Base-by-base conservation (phyloP, 805 yeast species). In the Saccharomycopsis amapae region DNA sequence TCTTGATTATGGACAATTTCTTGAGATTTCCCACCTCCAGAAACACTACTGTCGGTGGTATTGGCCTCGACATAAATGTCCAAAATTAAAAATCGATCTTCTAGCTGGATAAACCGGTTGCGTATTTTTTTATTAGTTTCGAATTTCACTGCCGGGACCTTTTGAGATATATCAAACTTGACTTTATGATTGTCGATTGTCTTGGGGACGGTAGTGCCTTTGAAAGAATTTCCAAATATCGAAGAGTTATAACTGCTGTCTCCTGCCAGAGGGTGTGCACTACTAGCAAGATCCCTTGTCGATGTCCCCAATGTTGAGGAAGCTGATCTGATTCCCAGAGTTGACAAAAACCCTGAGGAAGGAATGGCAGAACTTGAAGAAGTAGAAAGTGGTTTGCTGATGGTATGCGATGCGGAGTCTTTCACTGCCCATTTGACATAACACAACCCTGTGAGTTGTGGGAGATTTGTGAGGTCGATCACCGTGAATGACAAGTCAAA, bases 381-480 rank as follows among this genome's bases (percentile, higher is more conserved):
- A 33, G 42, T 45, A 39, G 47, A 44, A 26, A 40, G 34, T 42
- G 44, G 47, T 36, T 40, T 49, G 35, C 40, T 49, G 18, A 36
- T 28, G 12, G 25, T 23, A n/a, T 24, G 40, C 40, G 51, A 57
- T 65, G 55, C 66, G 65, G 55, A 63, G 38, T 82, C 87, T 45
- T 71, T 68, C 7, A 85, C 65, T 37, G 67, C 68, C 73, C 89
- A 73, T 48, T 79, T 78, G 17, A 87, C 75, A 52, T 62, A 78
- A 54, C 90, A 78, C 31, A 67, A 59, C 0, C 95, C 95, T 2
- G 78, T 67, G 1, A 81, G 69, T 53, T 85, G 88, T 1, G 97
- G 97, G 24, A 90, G 75, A 56, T 89, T 89, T n/a, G 81, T 72
- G 39, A 90, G 66, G 52, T 85, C 94, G 45, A 40, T 33, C 9